A percentile compares a stretch with the other conserved stretches of the same genome.
These are phyloP conservation scores for Zymoseptoria tritici DNA, from an alignment of 2,329 filamentous ascomycete genomes.

Conservation along the genomic window DNA sequence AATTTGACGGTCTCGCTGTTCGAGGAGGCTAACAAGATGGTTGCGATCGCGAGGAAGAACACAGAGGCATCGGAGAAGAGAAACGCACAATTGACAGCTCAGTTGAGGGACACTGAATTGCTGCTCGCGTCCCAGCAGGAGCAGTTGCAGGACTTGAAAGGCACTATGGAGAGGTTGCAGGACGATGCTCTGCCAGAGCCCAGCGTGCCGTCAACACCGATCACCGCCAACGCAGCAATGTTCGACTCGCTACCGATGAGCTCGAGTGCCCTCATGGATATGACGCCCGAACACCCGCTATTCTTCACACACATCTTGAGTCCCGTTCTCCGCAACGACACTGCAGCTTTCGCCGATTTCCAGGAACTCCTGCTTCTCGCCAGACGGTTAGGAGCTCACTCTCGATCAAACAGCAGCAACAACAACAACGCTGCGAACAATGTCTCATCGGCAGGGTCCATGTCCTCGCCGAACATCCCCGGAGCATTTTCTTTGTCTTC, in stretches of 20 bases:
- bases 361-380: constrained; percentile 64
- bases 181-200: constrained; percentile 65
- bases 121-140: constrained; percentile 87
- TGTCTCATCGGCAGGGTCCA: constrained; percentile 3
- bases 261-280: constrained; percentile 45
- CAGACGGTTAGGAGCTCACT: constrained; percentile 42
- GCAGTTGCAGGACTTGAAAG: constrained; percentile 83
- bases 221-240: constrained; percentile 49
- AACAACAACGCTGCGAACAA: constrained; percentile 6
- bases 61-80: constrained; percentile 69
- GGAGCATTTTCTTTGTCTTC: constrained; percentile 34
- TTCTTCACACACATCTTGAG: constrained; percentile 79
- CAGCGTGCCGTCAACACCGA: constrained; percentile 73
- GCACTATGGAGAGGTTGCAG: constrained; percentile 81
- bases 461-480: constrained; percentile 35
- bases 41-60: constrained; percentile 78
- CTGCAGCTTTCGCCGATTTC: constrained; percentile 79
- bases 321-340: constrained; percentile 74
- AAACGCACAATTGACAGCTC: constrained; percentile 78
- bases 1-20: constrained; percentile 88
- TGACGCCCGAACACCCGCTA: constrained; percentile 55
- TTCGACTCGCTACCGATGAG: constrained; percentile 55
- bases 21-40: constrained; percentile 97
- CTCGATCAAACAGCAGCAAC: constrained; percentile 54
- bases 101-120: constrained; percentile 78